These are phyloP conservation scores for Talaromyces rugulosus DNA, from an alignment of 2,329 filamentous ascomycete genomes.

Conservation along the genomic window DNA sequence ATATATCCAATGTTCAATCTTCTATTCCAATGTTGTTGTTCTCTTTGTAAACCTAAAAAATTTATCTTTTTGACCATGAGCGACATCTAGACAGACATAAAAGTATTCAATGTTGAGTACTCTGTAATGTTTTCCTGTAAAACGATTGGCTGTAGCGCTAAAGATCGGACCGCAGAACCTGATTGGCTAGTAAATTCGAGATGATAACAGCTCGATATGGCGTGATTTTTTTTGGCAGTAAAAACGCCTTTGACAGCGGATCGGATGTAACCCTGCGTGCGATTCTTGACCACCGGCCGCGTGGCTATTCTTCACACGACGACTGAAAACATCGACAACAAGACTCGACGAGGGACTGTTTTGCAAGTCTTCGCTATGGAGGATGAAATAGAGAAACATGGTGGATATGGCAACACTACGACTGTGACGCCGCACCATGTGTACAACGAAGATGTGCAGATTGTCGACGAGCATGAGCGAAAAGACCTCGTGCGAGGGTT, in stretches of 20 bases:
- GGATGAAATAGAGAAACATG: background rate
- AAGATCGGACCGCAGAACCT: background rate
- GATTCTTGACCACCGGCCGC: background rate
- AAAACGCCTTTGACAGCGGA: background rate
- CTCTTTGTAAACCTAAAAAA: no score
- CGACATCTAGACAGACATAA: background rate
- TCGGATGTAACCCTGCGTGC: background rate
- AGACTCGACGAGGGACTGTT: background rate
- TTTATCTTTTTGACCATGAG: no score
- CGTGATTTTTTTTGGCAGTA: background rate
- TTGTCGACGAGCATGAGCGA: slow-evolving; percentile 41
- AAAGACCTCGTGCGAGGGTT: slow-evolving; percentile 43
- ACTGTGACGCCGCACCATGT: background rate
- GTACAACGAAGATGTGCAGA: slow-evolving; percentile 9
- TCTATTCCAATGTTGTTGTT: no score
- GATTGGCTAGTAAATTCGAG: background rate
- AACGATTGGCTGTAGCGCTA: background rate
- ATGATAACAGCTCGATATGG: background rate
- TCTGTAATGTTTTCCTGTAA: no score
- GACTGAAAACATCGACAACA: background rate
- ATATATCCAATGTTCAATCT: no score
- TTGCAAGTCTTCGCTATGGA: background rate
- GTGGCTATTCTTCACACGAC: background rate
- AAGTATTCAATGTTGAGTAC: no score
- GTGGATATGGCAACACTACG: background rate